Evolutionary conservation across 2,329 filamentous ascomycete genomes (phyloP), one percentile per base, ranked within the genome.

Genomic region (Apiospora saccharicola): DNA sequence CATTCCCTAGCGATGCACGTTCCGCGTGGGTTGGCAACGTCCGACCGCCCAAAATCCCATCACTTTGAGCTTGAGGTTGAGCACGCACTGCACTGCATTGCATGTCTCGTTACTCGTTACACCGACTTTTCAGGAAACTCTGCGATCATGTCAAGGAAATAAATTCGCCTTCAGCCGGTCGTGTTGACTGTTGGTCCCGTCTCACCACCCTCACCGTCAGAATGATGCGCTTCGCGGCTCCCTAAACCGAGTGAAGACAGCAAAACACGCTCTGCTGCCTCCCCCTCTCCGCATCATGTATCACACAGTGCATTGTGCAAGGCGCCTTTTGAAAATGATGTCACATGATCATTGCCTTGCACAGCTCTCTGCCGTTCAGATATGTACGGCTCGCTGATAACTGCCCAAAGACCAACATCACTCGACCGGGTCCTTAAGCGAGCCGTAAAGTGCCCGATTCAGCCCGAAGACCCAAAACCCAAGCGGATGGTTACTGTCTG

Each of bases 71-170:
- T 61, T 37, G 53, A 61, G 53, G 53, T 37, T 34, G 53, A 61
- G 53, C 53, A 61, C 53, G 53, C 53, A 61, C 46, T 22, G 37
- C 26, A 30, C 26, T 30, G 49, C 51, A 57, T 16, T 61, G 30
- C 57, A 41, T 41, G 57, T 64, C 57, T 41, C n/a, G 34, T 64
- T 64, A 41, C 57, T 41, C n/a, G 34, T 64, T 64, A 41, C 57
- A 64, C 57, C 57, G 57, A 64, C 57, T 64, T 64, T 64, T 64
- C 57, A 64, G 22, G 57, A 64, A 24, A 64, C 34, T 64, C 30
- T 41, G 57, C 22, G 57, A 64, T 34, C 57, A 41, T 64, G 57
- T 64, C 30, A 64, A 64, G 57, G 57, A 41, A 64, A 41, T n/a
- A 64, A 41, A 64, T 64, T 64, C 57, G 57, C 57, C 57, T 64